Evolutionary conservation across 345 rosid species (phyloP), one percentile per base, ranked within the genome.

Genomic region (Moringa oleifera): DNA sequence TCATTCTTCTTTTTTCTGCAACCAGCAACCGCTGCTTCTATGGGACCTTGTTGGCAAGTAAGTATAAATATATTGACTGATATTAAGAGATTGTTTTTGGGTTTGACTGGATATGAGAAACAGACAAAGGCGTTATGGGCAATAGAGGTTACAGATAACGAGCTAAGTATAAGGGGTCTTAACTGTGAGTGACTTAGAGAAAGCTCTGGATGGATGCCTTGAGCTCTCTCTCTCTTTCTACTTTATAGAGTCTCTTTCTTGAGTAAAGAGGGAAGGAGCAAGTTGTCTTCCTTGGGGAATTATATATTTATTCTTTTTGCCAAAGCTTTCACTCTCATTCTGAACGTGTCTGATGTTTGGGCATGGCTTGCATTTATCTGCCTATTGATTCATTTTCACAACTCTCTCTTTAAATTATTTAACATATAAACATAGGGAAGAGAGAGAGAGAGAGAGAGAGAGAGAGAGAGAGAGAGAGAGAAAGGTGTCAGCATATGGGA

Each of bases 1-100:
- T 89, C 94, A 89, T 89, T 56, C 20, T 63, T 46, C 9, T 56
- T 18, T 55, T 17, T 9, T 19, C 37, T 6, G 2, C 9, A 33
- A 33, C 5, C 5, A 33, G 5, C 37, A 33, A 11, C 11, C 37
- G 5, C 11, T 33, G 11, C 6, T 33, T 33, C 37, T 33, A 33
- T 33, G 37, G 5, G 5, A 4, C 37, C 11, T 33, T 5, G 11
- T 33, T 33, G 37, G 37, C 37, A 33, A 4, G 6, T 33, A 33
- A 5, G 11, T 33, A 33, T 33, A 33, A 4, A 33, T 33, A 11
- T 33, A 33, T 33, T 4, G 6, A 33, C 11, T 33, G 5, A 33
- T 33, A 33, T 33, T 11, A 33, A 33, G 17, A 18, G 17, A 52
- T 23, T 46, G 22, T 4, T 24, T 19, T 7, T 0, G 64, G 17